Evolutionary conservation across 2,329 filamentous ascomycete genomes (phyloP).

Genomic region (Aspergillus sp.): DNA sequence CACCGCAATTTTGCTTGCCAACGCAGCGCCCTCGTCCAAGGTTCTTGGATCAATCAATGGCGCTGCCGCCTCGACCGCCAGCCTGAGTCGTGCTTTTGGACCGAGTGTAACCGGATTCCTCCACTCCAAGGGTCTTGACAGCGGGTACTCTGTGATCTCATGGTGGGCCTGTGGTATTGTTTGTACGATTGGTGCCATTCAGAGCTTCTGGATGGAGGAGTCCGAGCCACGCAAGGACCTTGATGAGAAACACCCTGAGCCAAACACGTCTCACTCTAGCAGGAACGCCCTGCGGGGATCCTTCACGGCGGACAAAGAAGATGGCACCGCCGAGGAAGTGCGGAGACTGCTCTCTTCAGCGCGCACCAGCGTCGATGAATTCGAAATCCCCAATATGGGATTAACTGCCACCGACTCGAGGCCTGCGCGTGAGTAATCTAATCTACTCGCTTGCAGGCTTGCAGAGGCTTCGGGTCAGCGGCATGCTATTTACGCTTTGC

Average conservation of each 20-base stretch:
- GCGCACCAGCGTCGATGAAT: conserved; percentile 37
- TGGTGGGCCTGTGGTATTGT: conserved; percentile 90
- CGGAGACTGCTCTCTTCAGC: conserved; percentile 36
- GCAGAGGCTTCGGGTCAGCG: neutral
- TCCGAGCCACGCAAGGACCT: conserved; percentile 45
- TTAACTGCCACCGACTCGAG: conserved; percentile 18
- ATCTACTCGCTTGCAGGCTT: conserved; percentile 6
- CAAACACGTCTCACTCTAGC: conserved; percentile 30
- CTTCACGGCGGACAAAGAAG: conserved; percentile 23
- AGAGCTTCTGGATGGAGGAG: conserved; percentile 76
- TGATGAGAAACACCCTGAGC: conserved; percentile 38
- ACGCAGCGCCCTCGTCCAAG: conserved; percentile 78
- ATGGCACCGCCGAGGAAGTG: conserved; percentile 32
- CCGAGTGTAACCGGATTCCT: conserved; percentile 84
- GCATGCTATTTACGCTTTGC: neutral
- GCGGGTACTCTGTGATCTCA: conserved; percentile 81
- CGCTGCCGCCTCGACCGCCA: conserved; percentile 85
- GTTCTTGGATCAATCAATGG: conserved; percentile 92
- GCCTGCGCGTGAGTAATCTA: conserved; percentile 4
- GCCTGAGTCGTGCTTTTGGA: conserved; percentile 81
- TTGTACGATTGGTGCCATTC: conserved; percentile 69
- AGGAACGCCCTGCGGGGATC: conserved; percentile 24
- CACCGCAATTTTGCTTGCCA: conserved; percentile 83
- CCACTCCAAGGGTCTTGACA: conserved; percentile 74
- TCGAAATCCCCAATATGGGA: conserved; percentile 28